These are phyloP conservation scores for Colletotrichum sp. DNA, from an alignment of 2,329 filamentous ascomycete genomes.

Conservation along the genomic window DNA sequence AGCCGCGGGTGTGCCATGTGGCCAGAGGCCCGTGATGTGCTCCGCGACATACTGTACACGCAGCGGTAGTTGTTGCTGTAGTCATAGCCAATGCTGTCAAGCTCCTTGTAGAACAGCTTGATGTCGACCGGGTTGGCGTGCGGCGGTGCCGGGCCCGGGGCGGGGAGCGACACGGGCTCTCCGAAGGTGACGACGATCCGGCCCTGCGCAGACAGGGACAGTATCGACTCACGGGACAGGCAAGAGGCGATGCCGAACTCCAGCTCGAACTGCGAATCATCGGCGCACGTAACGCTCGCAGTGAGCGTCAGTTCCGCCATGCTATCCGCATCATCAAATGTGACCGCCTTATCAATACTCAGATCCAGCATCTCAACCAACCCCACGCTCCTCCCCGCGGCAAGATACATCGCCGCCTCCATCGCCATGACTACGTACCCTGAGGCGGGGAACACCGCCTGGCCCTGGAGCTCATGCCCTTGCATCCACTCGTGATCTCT, in stretches of 20 bases:
- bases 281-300: background rate
- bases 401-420: constrained; percentile 36
- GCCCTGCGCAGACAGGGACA: background rate
- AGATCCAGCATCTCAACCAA: background rate
- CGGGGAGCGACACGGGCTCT: background rate
- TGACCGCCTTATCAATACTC: constrained; percentile 1
- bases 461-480: constrained; percentile 36
- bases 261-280: background rate
- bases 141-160: background rate
- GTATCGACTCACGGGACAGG: background rate
- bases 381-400: background rate
- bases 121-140: background rate
- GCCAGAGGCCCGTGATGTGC: background rate
- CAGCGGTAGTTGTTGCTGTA: background rate
- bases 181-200: background rate
- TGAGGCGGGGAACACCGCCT: constrained; percentile 47
- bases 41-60: background rate
- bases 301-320: background rate
- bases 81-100: background rate
- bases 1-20: background rate
- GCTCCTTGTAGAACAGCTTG: background rate
- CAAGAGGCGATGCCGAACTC: background rate
- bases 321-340: background rate
- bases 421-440: constrained; percentile 47
- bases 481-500: constrained; percentile 34